Base-by-base conservation (phyloP, 208 protist genomes). In the Acanthamoeba castellanii region DNA sequence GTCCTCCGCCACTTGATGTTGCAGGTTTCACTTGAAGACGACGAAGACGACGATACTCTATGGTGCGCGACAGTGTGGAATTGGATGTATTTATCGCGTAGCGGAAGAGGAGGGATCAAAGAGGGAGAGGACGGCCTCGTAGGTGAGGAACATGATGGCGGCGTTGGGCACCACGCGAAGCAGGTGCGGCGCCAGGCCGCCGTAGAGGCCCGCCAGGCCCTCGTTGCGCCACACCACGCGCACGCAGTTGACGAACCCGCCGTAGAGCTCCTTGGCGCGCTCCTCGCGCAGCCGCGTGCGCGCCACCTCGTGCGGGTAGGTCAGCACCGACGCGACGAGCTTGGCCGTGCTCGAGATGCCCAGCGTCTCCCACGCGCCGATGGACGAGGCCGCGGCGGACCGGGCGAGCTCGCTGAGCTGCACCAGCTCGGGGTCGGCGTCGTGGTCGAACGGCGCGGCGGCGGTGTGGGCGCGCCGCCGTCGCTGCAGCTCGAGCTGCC, bases 231-330 rank as follows among this genome's bases (percentile, higher is more conserved):
- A 61, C 20, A 96, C 78, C 7, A 90, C 61, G 16, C n/a, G 30
- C 3, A 96, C 22, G 47, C 27, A 18, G n/a, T 95, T 76, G 47
- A 96, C 20, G 9, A 96, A 92, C 32, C 37, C 72, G 27, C 16
- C 70, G 52, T 95, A 96, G n/a, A 81, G 92, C 72, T 76, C 45
- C 18, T 68, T n/a, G 14, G 11, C 34, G 32, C 72, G 50, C 27
- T 74, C 57, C 81, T 98, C 96, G 37, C 97, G 70, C 50, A 97
- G 16, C 20, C 97, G 91, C 20, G 96, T 98, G 82, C 97, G 91
- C 9, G 96, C 37, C 2, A 97, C 97, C 95, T 97, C 97, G 72
- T 97, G 97, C 34, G 97, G 97, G 94, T 97, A 97, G 0, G 97
- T 97, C 4, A 87, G 25, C 2, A 95, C 57, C 11, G 94, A 93